Base-by-base conservation (phyloP, 768 basidiomycete genomes). In the Rhizopogon salebrosus region DNA sequence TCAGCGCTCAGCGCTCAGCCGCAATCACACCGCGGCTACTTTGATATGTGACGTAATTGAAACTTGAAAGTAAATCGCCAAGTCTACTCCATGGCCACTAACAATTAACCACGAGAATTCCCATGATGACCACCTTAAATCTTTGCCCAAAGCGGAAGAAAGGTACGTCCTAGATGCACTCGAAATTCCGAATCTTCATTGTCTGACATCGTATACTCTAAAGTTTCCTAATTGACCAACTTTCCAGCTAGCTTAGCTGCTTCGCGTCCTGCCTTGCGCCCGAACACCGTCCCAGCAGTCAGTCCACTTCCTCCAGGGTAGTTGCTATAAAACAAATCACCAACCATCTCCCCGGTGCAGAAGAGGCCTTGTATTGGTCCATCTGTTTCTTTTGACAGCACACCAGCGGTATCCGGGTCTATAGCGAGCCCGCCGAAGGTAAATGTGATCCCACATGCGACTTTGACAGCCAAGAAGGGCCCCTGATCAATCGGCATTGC, bases 221-320 rank as follows among this genome's bases (percentile, higher is more conserved):
- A n/a, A n/a, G n/a, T n/a, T 43, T 27, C 13, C n/a, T 41, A 42
- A 16, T 39, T 37, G 14, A 22, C 34, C 16, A 34, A 23, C 23
- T 45, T 35, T 35, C 45, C 31, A 36, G 57, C 54, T 22, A 62
- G 36, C 23, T 41, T 61, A 34, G 74, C 81, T 14, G 79, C 82
- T 53, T 68, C 68, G 24, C 58, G 53, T 7, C 83, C 84, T 26
- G 82, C 80, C 54, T 75, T 77, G 38, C 77, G 72, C 10, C 83
- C 84, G 63, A 87, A 85, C 11, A 86, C 84, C 0, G 84, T 82
- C 0, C 82, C 83, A 4, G 79, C 79, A 14, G 78, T 85, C 54
- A 86, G 59, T 20, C 84, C 85, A 58, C 82, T 84, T 14, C 84
- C 84, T 3, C 85, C 84, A 0, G 86, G 86, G 60, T 87, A 88